phyloP scores from a whole-genome alignment of 2,329 filamentous ascomycete species.

The Monosporascus sp. region DNA sequence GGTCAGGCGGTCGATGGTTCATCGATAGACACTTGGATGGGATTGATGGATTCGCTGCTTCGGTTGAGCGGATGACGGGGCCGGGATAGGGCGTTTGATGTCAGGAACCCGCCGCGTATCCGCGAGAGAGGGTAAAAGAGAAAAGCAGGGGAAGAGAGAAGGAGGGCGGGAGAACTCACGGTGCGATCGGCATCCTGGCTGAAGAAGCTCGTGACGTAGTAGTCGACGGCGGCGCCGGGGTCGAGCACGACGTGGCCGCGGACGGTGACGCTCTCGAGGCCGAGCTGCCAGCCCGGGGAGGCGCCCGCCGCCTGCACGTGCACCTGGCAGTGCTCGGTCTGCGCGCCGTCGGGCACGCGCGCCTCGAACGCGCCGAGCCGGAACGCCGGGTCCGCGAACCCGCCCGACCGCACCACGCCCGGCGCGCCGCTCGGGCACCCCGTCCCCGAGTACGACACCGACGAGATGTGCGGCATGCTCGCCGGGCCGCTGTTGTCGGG shows the following conservation, averaged over 20 bases:
- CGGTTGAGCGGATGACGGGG: not conserved
- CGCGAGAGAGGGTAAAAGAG: not conserved
- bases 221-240: conserved; percentile 27
- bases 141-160: not conserved
- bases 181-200: conserved; percentile 29
- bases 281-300: conserved; percentile 33
- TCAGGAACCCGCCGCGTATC: not conserved
- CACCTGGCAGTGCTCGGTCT: conserved; percentile 32
- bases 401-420: conserved; percentile 25
- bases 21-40: too few species aligned
- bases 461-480: conserved; percentile 23
- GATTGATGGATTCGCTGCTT: too few species aligned
- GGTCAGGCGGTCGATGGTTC: not conserved
- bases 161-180: conserved; percentile 17
- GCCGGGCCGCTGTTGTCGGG: conserved; percentile 16
- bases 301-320: conserved; percentile 28
- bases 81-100: not conserved
- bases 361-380: conserved; percentile 24
- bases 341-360: conserved; percentile 11
- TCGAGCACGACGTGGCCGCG: conserved; percentile 27
- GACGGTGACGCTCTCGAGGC: conserved; percentile 27
- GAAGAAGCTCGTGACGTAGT: conserved; percentile 32
- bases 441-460: conserved; percentile 31
- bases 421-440: conserved; percentile 31
- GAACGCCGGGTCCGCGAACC: conserved; percentile 25